Evolutionary conservation across 78 protist genomes (phyloP).

Genomic region (Tieghemostelium lacteum): DNA sequence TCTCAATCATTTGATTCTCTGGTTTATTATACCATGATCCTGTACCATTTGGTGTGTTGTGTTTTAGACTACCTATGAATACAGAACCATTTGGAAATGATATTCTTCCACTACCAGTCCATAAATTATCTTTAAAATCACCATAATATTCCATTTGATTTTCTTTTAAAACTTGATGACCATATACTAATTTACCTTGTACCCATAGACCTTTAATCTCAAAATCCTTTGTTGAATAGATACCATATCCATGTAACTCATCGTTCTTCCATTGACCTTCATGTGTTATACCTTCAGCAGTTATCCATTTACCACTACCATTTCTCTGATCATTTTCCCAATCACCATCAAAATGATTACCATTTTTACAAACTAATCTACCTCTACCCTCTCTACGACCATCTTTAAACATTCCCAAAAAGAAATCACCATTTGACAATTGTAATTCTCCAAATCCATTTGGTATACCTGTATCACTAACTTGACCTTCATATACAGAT

Average conservation of each 20-base stretch:
- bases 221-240: background rate
- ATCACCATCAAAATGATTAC: slow-evolving; percentile 28
- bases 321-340: slow-evolving; percentile 21
- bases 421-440: slow-evolving; percentile 32
- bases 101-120: slow-evolving; percentile 45
- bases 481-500: slow-evolving; percentile 27
- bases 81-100: slow-evolving; percentile 20
- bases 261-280: slow-evolving; percentile 41
- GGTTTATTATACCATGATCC: slow-evolving; percentile 14
- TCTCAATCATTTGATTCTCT: slow-evolving; percentile 28
- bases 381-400: slow-evolving; percentile 45
- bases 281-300: background rate
- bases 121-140: slow-evolving; percentile 1
- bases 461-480: slow-evolving; percentile 35
- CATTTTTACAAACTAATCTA: background rate
- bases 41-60: slow-evolving; percentile 10
- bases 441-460: slow-evolving; percentile 63
- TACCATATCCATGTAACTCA: slow-evolving; percentile 36
- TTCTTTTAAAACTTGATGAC: slow-evolving; percentile 31
- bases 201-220: slow-evolving; percentile 66
- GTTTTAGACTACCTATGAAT: slow-evolving; percentile 9
- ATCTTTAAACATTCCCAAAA: slow-evolving; percentile 23
- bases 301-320: slow-evolving; percentile 32
- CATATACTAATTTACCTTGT: slow-evolving; percentile 30
- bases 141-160: slow-evolving; percentile 20